phyloP scores from a whole-genome alignment of 495 filamentous ascomycete genomes.

The Halenospora varia region DNA sequence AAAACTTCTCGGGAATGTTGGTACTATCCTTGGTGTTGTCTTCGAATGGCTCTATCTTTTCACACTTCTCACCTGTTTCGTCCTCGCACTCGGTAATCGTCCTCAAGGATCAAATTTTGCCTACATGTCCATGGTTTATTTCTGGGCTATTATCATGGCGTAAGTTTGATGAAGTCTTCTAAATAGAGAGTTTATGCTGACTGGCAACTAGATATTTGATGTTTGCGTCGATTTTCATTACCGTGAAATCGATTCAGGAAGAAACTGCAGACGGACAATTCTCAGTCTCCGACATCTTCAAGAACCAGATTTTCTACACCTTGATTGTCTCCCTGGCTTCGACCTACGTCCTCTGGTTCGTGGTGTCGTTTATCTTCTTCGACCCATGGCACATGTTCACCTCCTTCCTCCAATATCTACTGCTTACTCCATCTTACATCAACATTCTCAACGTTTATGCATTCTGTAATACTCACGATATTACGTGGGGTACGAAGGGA shows the following conservation, averaged over 20 bases:
- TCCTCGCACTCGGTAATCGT: slow-evolving; percentile 90
- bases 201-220: slow-evolving; percentile 65
- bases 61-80: slow-evolving; percentile 89
- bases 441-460: slow-evolving; percentile 97
- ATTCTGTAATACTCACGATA: slow-evolving; percentile 97
- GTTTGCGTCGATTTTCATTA: slow-evolving; percentile 94
- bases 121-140: slow-evolving; percentile 95
- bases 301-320: slow-evolving; percentile 86
- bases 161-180: slow-evolving; percentile 36
- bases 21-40: slow-evolving; percentile 76
- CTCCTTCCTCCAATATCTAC: slow-evolving; percentile 90
- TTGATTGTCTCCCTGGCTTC: slow-evolving; percentile 87
- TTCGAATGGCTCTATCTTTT: slow-evolving; percentile 97
- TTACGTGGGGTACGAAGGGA: slow-evolving; percentile 96
- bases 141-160: slow-evolving; percentile 95
- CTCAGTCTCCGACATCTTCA: slow-evolving; percentile 65
- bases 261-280: slow-evolving; percentile 60
- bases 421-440: slow-evolving; percentile 92
- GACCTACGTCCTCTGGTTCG: slow-evolving; percentile 91
- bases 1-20: slow-evolving; percentile 66
- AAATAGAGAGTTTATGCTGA: slow-evolving; percentile 3
- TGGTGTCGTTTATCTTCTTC: slow-evolving; percentile 91
- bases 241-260: slow-evolving; percentile 73
- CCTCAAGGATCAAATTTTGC: slow-evolving; percentile 90
- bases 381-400: slow-evolving; percentile 99